Evolutionary conservation across 495 filamentous ascomycete species (phyloP), one percentile per base, ranked within the genome.

Genomic region (Aspergillus nidulans): DNA sequence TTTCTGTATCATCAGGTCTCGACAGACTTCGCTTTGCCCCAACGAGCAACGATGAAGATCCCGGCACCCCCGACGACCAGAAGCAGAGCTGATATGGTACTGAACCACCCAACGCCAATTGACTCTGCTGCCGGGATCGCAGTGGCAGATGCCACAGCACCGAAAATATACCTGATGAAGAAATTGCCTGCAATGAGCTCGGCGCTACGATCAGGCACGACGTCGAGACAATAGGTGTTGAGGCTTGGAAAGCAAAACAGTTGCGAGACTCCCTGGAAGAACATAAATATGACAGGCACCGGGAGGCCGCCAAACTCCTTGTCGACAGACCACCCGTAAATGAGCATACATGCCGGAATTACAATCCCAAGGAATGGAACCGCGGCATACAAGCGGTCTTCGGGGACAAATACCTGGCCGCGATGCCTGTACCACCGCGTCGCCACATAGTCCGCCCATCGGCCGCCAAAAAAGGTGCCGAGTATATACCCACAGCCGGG

Each of bases 181-280:
- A 88, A 91, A 64, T 88, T 90, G 0, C 85, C 86, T 0, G 87
- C 85, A 52, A 88, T 80, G 6, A 91, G 85, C 63, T 89, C 85
- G 0, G 83, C 79, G 41, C 81, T 81, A 18, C 79, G 68, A 3
- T 72, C 67, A 40, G 82, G 84, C 85, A 89, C 87, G 12, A 89
- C 86, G 62, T 91, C 87, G 4, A 89, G 70, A 59, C 85, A 89
- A 64, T 89, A 89, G 0, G 87, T 89, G 64, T 90, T 90, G 23
- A 90, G 62, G 49, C 76, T 79, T 9, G 86, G 85, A 62, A 88
- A 89, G 69, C 81, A 87, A 66, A 90, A 87, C 1, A 89, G 72
- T 66, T 89, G 85, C 0, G 82, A 84, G 1, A 88, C 77, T 9
- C 87, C 87, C 63, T 89, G 85, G 4, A 85, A 32, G 60, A 89